Conservation (phyloP, 179 eudicot species). For the Actinidia chinensis region DNA sequence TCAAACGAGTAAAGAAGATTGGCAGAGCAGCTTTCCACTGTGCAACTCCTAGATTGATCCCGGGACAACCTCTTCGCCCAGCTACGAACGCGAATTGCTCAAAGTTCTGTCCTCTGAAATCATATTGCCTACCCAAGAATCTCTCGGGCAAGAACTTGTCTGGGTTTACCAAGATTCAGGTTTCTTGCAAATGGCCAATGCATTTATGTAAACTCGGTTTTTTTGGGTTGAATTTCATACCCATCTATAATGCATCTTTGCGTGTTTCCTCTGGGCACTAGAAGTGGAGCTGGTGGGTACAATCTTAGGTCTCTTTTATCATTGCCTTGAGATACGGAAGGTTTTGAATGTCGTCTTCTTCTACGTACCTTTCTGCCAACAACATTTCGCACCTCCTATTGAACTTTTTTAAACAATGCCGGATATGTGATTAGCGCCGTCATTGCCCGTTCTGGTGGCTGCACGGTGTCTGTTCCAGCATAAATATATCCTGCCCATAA, state of each 20-base stretch:
- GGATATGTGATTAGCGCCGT: constrained; percentile 10
- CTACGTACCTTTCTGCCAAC: not conserved
- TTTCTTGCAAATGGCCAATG: not conserved
- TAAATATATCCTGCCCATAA: constrained; percentile 12
- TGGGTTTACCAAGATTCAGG: not conserved
- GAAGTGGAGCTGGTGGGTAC: not conserved
- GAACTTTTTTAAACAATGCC: not conserved
- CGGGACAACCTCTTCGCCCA: not conserved
- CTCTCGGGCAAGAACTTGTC: too few relatives aligned
- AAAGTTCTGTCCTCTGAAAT: not conserved
- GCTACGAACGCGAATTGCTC: not conserved
- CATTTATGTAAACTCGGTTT: not conserved
- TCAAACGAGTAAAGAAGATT: not conserved
- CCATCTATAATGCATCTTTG: too few relatives aligned
- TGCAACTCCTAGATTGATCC: not conserved
- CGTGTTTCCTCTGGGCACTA: too few relatives aligned
- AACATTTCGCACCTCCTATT: not conserved
- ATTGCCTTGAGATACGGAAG: too few relatives aligned
- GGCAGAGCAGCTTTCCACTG: not conserved
- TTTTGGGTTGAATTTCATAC: not conserved
- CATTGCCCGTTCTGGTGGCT: not conserved
- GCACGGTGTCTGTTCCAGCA: constrained; percentile 11
- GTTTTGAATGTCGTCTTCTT: too few relatives aligned
- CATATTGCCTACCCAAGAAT: not conserved
- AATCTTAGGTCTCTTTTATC: too few relatives aligned